Conservation (phyloP, 345 rosid genomes). For the Melaleuca alternifolia region DNA sequence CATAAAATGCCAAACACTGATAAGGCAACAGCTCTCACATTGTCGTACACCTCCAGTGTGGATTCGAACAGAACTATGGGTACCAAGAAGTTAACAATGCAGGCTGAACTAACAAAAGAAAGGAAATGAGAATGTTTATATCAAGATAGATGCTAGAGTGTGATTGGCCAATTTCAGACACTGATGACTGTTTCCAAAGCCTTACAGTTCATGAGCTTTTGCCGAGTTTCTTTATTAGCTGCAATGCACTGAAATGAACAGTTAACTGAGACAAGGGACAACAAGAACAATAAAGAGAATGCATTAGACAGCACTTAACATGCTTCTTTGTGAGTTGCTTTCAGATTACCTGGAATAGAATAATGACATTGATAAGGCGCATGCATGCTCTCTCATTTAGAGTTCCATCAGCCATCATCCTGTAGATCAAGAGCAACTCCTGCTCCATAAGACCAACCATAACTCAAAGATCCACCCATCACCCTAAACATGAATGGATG, state of each 20-base stretch:
- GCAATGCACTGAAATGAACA: neutral
- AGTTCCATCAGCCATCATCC: neutral
- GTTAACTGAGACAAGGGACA: neutral
- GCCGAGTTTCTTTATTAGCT: neutral
- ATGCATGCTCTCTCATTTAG: slow-evolving; percentile 1
- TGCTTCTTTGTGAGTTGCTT: neutral
- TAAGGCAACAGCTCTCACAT: neutral
- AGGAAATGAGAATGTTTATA: neutral
- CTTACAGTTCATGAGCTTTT: neutral
- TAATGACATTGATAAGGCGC: slow-evolving; percentile 8
- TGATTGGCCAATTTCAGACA: neutral
- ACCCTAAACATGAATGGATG: neutral
- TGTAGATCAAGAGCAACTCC: neutral
- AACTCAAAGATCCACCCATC: neutral
- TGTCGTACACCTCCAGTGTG: neutral
- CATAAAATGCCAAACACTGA: neutral
- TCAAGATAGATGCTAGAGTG: neutral
- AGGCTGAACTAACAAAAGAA: neutral
- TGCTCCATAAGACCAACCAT: neutral
- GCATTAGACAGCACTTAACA: neutral
- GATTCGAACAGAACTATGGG: neutral
- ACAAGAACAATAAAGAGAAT: neutral
- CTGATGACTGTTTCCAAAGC: neutral
- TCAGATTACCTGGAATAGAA: neutral
- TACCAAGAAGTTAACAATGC: neutral